A percentile compares a stretch with the other conserved stretches of the same genome.
Evolutionary conservation across 345 rosid genomes (phyloP).

Genomic region (Syzygium jambos): DNA sequence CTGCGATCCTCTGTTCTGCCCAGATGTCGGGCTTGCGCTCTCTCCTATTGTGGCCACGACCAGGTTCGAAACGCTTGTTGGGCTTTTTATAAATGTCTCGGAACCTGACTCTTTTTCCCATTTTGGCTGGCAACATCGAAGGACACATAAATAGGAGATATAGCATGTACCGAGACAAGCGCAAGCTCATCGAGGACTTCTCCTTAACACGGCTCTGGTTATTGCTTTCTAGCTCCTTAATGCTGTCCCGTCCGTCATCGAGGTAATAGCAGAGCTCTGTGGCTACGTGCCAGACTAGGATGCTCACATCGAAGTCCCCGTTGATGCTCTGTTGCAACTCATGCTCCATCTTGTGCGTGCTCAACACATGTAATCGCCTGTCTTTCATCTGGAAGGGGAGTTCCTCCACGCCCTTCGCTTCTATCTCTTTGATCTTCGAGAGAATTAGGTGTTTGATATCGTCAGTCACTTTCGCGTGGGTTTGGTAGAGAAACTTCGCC

Average conservation of each 20-base stretch:
- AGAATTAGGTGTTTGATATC: rapidly evolving
- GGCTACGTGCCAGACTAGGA: neutral
- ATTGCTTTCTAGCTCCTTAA: neutral
- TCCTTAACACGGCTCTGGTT: neutral
- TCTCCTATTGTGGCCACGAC: neutral
- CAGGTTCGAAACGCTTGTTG: neutral
- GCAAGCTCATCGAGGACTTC: neutral
- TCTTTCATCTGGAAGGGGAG: neutral
- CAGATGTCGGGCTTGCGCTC: neutral
- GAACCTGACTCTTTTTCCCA: neutral
- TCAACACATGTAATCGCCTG: too few species aligned
- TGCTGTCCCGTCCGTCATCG: rapidly evolving
- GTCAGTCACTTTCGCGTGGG: rapidly evolving
- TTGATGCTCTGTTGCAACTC: neutral
- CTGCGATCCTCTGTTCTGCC: neutral
- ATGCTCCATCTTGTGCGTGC: rapidly evolving
- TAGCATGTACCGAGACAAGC: neutral
- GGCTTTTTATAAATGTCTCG: neutral
- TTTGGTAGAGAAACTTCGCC: neutral
- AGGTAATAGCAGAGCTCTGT: neutral
- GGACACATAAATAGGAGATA: neutral
- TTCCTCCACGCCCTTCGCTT: rapidly evolving
- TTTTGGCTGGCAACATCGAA: neutral
- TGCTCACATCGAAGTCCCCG: neutral
- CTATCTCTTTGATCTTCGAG: neutral